Evolutionary conservation across 352 stramenopile species (phyloP), one percentile per base, ranked within the genome.

Genomic region (Globisporangium polare): DNA sequence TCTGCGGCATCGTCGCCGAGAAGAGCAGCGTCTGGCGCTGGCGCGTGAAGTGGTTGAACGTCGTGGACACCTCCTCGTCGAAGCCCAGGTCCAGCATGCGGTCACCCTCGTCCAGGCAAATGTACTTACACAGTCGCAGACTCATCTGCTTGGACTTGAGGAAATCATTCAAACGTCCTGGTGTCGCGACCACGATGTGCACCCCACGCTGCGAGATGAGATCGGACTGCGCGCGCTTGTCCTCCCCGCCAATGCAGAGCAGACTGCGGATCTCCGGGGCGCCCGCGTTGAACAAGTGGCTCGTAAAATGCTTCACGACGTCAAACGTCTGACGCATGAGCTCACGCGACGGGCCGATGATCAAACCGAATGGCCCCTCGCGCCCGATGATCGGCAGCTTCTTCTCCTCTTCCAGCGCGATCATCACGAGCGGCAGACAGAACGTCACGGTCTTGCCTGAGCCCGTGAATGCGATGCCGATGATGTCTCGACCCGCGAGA

Each of bases 371-470:
- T 0, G 97, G 97, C 1, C 97, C 97, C 83, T 99, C 97, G 35
- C 89, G 88, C 1, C 89, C 77, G 37, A 97, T 80, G 17, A 98
- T 82, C 0, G 95, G 90, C 84, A 98, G 89, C 77, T 95, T 97
- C 72, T 92, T 84, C 75, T 99, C 96, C 69, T 99, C 90, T 69
- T 99, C 97, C 27, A 99, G 78, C 43, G 97, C 92, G 24, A 97
- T 80, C 90, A 99, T 98, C 42, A 99, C 89, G 15, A 99, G 72
- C 37, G 97, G 97, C 42, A 99, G 71, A 17, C 84, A 96, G 78
- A 99, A 99, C 12, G 95, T 98, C 33, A 99, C 81, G 0, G 97
- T 99, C 75, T 99, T 99, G n/a, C 97, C 97, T 1, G 83, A 97
- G 5, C 97, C 97, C 4, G 97, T 99, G 73, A 99, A 99, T 9